Percentiles rank a stretch among this genome's conserved stretches.
Conservation (phyloP, 2,329 filamentous ascomycete species). For the Aureobasidium sp. region DNA sequence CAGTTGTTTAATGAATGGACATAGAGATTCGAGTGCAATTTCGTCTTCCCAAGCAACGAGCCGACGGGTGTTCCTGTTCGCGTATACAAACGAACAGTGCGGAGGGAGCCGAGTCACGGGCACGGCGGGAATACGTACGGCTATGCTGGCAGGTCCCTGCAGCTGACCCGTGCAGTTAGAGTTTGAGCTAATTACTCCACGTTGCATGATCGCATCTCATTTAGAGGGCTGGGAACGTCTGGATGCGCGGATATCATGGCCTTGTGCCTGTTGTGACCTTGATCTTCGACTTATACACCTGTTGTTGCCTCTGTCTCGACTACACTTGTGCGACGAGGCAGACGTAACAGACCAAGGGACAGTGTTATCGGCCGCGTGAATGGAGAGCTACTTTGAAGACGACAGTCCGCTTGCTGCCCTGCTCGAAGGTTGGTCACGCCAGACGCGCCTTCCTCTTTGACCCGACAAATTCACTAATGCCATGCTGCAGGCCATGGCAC, state of each 20-base stretch:
- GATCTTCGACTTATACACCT: neutral
- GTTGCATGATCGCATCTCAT: conserved; percentile 13
- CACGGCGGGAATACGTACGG: neutral
- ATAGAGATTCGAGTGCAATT: neutral
- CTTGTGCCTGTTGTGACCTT: conserved; percentile 7
- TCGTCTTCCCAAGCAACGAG: conserved; percentile 10
- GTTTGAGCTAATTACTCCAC: conserved; percentile 9
- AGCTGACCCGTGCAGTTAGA: neutral
- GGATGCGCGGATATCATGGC: neutral
- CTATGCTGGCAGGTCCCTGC: neutral
- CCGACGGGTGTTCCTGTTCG: neutral
- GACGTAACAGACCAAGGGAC: neutral
- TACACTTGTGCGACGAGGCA: neutral
- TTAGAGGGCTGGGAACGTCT: conserved; percentile 3
- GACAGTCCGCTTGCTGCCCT: conserved; percentile 83
- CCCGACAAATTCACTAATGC: conserved; percentile 15
- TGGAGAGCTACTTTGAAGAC: conserved; percentile 85
- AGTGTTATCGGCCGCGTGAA: conserved; percentile 34
- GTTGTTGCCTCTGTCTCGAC: neutral
- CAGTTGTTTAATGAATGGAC: conserved; percentile 7
- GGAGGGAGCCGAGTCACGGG: neutral
- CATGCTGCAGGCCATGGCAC: conserved; percentile 26
- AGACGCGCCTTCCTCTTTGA: neutral
- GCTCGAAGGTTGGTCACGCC: conserved; percentile 60
- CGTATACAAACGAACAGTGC: neutral